A percentile compares a stretch with the other conserved stretches of the same genome.
Conservation (phyloP, 768 basidiomycete genomes). For the Hericium erinaceus region DNA sequence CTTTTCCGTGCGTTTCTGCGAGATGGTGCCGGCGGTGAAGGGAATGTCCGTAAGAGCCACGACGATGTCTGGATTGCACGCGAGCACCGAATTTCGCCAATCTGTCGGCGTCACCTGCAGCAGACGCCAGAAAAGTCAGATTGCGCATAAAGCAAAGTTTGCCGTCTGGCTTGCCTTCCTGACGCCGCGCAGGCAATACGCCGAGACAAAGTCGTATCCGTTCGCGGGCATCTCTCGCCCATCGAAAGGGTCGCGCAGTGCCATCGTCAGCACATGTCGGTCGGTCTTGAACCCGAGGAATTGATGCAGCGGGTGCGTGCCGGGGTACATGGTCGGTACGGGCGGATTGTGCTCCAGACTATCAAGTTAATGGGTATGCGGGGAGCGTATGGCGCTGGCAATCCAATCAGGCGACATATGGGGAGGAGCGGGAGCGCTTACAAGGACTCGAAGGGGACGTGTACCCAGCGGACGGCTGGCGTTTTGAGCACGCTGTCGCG, state of each 20-base stretch:
- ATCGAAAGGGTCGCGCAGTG: conserved; percentile 58
- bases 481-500: conserved; percentile 45
- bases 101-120: conserved; percentile 42
- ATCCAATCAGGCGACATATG: conserved; percentile 5
- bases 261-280: conserved; percentile 47
- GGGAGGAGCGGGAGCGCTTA: conserved; percentile 26
- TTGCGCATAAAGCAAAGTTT: not conserved
- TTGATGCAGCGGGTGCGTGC: conserved; percentile 46
- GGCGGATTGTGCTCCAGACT: conserved; percentile 65
- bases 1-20: conserved; percentile 72
- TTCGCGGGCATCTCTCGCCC: conserved; percentile 65
- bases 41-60: conserved; percentile 66
- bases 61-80: conserved; percentile 59
- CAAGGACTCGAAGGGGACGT: conserved; percentile 78
- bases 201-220: conserved; percentile 45
- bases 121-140: not conserved
- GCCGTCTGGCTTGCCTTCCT: conserved; percentile 42
- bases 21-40: conserved; percentile 52
- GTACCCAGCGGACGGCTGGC: conserved; percentile 48
- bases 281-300: conserved; percentile 48
- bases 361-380: not conserved
- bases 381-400: not conserved
- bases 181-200: conserved; percentile 57
- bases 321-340: conserved; percentile 48
- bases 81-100: conserved; percentile 45